A percentile compares a stretch with the other conserved stretches of the same genome.
Evolutionary conservation across 2,329 filamentous ascomycete genomes (phyloP).

Genomic region (Geosmithia putterillii): DNA sequence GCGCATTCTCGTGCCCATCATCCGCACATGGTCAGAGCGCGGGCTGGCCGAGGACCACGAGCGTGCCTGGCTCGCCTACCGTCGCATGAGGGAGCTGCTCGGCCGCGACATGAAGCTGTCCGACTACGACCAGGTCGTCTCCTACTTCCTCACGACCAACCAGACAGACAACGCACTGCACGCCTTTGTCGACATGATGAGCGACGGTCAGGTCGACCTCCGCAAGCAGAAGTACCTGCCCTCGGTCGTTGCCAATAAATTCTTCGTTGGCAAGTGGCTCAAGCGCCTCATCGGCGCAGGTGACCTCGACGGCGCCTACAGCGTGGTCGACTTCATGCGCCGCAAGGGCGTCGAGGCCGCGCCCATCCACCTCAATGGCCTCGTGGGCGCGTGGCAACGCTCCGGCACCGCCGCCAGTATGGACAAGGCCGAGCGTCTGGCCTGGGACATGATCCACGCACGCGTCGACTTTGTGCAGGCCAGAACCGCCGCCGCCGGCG

Average conservation of each 20-base stretch:
- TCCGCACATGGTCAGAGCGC: slow-evolving; percentile 49
- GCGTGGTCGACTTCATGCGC: slow-evolving; percentile 67
- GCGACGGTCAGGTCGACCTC: slow-evolving; percentile 40
- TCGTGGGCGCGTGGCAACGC: slow-evolving; percentile 69
- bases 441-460: slow-evolving; percentile 64
- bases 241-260: slow-evolving; percentile 51
- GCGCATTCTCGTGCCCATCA: slow-evolving; percentile 54
- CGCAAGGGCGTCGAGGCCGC: slow-evolving; percentile 54
- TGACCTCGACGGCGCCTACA: slow-evolving; percentile 56
- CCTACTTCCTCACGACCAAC: slow-evolving; percentile 55
- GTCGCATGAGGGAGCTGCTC: slow-evolving; percentile 48
- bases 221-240: slow-evolving; percentile 31
- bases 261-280: slow-evolving; percentile 82
- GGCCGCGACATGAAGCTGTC: slow-evolving; percentile 50
- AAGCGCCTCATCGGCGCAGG: slow-evolving; percentile 67
- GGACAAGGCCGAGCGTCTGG: slow-evolving; percentile 53
- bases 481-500: slow-evolving; percentile 10
- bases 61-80: slow-evolving; percentile 56
- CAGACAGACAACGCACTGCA: slow-evolving; percentile 56
- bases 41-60: slow-evolving; percentile 31
- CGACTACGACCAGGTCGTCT: slow-evolving; percentile 66
- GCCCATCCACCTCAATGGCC: slow-evolving; percentile 66
- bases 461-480: slow-evolving; percentile 51
- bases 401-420: slow-evolving; percentile 40
- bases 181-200: slow-evolving; percentile 86